A percentile compares a stretch with the other conserved stretches of the same genome.
Conservation (phyloP, 306 rosid species). For the Arachis hypogaea region DNA sequence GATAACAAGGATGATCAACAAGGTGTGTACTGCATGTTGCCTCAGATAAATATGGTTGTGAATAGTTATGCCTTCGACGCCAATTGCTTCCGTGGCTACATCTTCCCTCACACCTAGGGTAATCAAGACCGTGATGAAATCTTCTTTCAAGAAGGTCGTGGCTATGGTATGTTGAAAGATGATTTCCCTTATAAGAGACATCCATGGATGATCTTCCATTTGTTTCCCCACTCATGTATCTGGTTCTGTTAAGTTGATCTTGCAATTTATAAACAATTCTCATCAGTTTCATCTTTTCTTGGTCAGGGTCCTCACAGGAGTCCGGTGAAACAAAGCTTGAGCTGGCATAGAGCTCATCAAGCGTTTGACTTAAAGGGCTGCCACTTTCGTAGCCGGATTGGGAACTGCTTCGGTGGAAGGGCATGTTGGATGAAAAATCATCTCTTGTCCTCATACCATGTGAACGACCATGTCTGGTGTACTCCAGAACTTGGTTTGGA, state of each 20-base stretch:
- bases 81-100: constrained; percentile 47
- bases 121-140: constrained; percentile 47
- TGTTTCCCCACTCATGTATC: constrained; percentile 42
- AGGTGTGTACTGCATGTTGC: constrained; percentile 55
- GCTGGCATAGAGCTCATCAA: constrained; percentile 49
- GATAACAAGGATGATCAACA: constrained; percentile 51
- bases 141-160: constrained; percentile 47
- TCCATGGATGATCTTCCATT: constrained; percentile 43
- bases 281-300: constrained; percentile 68
- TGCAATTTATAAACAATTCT: constrained; percentile 78
- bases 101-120: constrained; percentile 48
- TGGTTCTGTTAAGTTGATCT: constrained; percentile 61
- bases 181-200: constrained; percentile 40
- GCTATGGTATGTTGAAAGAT: constrained; percentile 41
- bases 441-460: constrained; percentile 51
- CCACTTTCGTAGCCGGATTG: constrained; percentile 57
- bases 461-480: constrained; percentile 44
- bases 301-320: constrained; percentile 56
- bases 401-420: constrained; percentile 38
- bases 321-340: constrained; percentile 64
- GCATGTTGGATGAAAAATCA: constrained; percentile 49
- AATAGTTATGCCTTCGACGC: constrained; percentile 43
- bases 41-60: constrained; percentile 57
- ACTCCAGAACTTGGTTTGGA: constrained; percentile 46
- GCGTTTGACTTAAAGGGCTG: constrained; percentile 50